Evolutionary conservation across 1,284 basidiomycete genomes (phyloP), one percentile per base, ranked within the genome.

Genomic region (Cystobasidium sp.): DNA sequence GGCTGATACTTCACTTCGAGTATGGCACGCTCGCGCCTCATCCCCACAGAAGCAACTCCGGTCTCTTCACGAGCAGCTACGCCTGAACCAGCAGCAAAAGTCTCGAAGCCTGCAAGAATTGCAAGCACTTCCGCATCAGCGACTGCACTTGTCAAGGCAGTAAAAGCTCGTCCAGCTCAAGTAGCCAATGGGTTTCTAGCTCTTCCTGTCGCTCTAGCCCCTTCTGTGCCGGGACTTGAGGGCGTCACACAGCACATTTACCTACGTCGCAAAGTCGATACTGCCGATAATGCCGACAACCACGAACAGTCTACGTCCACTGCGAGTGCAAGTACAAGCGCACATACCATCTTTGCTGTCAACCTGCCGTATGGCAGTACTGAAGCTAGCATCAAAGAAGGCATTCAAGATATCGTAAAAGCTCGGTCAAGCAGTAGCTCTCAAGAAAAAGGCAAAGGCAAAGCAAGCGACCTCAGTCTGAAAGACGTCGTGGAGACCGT

Each of bases 301-400:
- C 22, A 16, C 10, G 41, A 41, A 14, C 22, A 44, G 44, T 52
- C 62, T 41, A 22, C 61, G 24, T 63, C 63, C 18, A 49, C 18
- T 37, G 31, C 41, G n/a, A 62, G 68, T 52, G 20, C 41, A 14
- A 22, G 22, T 24, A 14, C 20, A 43, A 47, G n/a, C 47, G 39
- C 20, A 53, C 24, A 55, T 43, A 65, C 70, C 41, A 24, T 73
- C 22, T 73, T 73, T 39, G 70, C 70, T 62, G 70, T 73, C 39
- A 73, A 73, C 49, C 41, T 73, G 24, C 70, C 70, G 16, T 59
- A 18, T 49, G 70, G 41, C 31, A 65, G 62, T 43, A 73, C 51
- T 1, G 52, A 55, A 46, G 44, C n/a, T 44, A 24, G 10, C 24
- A 59, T 73, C 70, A 65, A 73, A 52, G 37, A 66, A 22, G 70